Percentiles rank a stretch among this genome's conserved stretches.
Conservation (phyloP, 2,329 filamentous ascomycete genomes). For the Domatiomyces catenatus region DNA sequence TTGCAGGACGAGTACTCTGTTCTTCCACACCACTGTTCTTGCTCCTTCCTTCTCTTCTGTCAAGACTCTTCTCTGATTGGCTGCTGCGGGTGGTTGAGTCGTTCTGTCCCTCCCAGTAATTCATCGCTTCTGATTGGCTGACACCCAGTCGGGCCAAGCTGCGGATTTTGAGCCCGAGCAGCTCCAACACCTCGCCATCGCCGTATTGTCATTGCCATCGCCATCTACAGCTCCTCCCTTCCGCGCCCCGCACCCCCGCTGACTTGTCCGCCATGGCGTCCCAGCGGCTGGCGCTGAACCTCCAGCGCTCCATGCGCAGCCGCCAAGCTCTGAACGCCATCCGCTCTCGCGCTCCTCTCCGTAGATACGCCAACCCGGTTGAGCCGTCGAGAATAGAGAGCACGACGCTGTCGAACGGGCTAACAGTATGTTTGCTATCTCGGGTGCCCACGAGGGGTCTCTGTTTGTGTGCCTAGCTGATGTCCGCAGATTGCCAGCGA, state of each 20-base stretch:
- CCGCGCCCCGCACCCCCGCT: neutral
- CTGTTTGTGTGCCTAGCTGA: conserved; percentile 5
- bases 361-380: conserved; percentile 82
- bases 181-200: neutral
- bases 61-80: no score
- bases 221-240: neutral
- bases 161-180: neutral
- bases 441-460: conserved; percentile 9
- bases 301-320: conserved; percentile 77
- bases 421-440: conserved; percentile 53
- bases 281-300: conserved; percentile 88
- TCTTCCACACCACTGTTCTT: neutral
- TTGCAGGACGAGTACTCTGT: no score
- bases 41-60: neutral
- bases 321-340: conserved; percentile 69
- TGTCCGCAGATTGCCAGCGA: conserved; percentile 74
- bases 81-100: neutral
- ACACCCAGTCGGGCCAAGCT: neutral
- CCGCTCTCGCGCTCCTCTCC: conserved; percentile 48
- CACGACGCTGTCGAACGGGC: conserved; percentile 90
- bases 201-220: neutral
- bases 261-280: conserved; percentile 56
- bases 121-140: neutral
- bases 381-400: conserved; percentile 72
- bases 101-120: neutral